Conservation (phyloP, 2,329 filamentous ascomycete genomes). For the Alternaria sp. region DNA sequence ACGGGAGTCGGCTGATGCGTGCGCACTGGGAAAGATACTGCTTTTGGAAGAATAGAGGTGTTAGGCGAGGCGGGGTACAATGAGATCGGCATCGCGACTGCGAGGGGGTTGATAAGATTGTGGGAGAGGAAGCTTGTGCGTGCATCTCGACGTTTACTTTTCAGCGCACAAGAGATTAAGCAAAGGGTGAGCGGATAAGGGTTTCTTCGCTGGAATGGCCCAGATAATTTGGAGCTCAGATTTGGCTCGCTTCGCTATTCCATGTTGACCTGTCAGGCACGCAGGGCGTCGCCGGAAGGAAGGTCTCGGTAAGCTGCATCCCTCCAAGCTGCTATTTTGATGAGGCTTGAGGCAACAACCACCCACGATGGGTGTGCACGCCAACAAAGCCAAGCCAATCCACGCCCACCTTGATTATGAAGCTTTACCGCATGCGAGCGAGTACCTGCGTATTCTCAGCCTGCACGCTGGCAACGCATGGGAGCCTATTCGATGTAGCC, state of each 20-base stretch:
- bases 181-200: neutral
- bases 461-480: neutral
- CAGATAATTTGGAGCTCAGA: neutral
- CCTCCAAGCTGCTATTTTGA: neutral
- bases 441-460: neutral
- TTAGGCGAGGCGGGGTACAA: neutral
- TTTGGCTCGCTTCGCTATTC: neutral
- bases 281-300: neutral
- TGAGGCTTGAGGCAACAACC: neutral
- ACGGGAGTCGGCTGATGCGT: neutral
- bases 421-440: neutral
- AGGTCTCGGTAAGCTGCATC: neutral
- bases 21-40: neutral
- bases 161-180: neutral
- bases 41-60: rapidly evolving
- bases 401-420: neutral
- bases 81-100: neutral
- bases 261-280: neutral
- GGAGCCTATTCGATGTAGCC: neutral
- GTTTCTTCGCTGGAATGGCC: neutral
- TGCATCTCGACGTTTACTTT: neutral
- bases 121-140: neutral
- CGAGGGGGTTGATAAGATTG: neutral
- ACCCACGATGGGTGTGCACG: neutral
- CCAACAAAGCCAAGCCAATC: neutral